phyloP scores from a whole-genome alignment of 1,139 yeast genomes.

The Blastobotrys apis region DNA sequence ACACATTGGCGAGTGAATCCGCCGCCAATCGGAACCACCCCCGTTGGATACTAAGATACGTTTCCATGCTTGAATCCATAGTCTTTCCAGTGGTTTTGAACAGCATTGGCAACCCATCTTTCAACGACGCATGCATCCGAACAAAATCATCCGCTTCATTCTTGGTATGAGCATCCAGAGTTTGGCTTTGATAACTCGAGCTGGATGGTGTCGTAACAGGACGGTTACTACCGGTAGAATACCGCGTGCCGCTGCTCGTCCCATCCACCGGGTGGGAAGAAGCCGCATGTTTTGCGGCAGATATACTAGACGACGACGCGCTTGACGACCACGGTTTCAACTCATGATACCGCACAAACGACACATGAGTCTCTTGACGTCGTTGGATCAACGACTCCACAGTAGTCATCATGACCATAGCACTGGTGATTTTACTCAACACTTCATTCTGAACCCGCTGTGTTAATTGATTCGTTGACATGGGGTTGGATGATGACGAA shows the following conservation, averaged over 20 bases:
- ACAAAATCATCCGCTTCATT: slow-evolving; percentile 26
- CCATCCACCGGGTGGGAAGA: no score
- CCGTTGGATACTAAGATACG: slow-evolving; percentile 27
- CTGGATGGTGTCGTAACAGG: no score
- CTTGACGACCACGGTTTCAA: no score
- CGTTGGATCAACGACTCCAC: slow-evolving; percentile 23
- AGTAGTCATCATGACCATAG: slow-evolving; percentile 25
- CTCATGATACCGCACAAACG: slow-evolving; percentile 26
- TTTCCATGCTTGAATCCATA: slow-evolving; percentile 23
- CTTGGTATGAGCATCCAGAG: slow-evolving; percentile 8
- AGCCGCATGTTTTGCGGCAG: no score
- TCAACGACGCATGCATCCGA: slow-evolving; percentile 27
- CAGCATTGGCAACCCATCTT: slow-evolving; percentile 30
- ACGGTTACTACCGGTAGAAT: no score
- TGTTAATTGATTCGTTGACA: slow-evolving; percentile 25
- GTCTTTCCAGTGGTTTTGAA: slow-evolving; percentile 25
- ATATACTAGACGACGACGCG: no score
- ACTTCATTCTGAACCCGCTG: slow-evolving; percentile 27
- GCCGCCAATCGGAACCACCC: slow-evolving; percentile 29
- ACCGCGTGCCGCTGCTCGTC: neutral
- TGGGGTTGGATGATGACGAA: slow-evolving; percentile 23
- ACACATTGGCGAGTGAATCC: slow-evolving; percentile 27
- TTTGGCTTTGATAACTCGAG: no score
- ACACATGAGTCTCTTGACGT: slow-evolving; percentile 23
- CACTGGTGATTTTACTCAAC: slow-evolving; percentile 25